Evolutionary conservation across 2,329 filamentous ascomycete genomes (phyloP).

Genomic region (Botrytis fragariae): DNA sequence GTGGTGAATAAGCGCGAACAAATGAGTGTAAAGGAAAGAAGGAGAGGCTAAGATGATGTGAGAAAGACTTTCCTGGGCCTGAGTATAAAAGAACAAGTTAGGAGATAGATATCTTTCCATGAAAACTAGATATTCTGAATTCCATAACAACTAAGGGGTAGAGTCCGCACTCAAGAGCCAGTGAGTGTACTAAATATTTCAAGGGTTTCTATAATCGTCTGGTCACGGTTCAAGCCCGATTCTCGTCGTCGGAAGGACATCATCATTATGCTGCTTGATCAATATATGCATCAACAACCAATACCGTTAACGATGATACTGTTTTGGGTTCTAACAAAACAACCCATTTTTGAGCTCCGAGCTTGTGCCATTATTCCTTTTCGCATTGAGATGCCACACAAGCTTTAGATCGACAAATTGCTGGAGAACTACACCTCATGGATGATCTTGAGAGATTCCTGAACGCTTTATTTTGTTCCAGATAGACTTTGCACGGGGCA

Average conservation of each 20-base stretch:
- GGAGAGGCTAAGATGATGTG: too few relatives aligned
- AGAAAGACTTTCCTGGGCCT: too few relatives aligned
- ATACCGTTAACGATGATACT: not conserved
- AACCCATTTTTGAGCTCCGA: not conserved
- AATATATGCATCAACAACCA: not conserved
- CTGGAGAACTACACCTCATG: not conserved
- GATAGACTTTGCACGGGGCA: fast-evolving
- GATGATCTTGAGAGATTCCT: too few relatives aligned
- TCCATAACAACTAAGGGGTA: too few relatives aligned
- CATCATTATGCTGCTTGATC: not conserved
- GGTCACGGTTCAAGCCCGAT: not conserved
- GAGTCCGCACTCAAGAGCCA: too few relatives aligned
- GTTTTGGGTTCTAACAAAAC: not conserved
- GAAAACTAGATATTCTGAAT: too few relatives aligned
- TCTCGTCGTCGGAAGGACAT: not conserved
- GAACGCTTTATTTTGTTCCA: not conserved
- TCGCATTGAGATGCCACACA: not conserved
- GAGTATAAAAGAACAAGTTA: not conserved
- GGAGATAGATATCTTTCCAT: not conserved
- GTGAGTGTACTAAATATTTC: not conserved
- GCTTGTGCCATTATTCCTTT: not conserved
- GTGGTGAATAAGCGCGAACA: too few relatives aligned
- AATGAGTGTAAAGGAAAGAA: too few relatives aligned
- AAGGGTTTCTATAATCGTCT: not conserved
- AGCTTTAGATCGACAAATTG: not conserved